Evolutionary conservation across 2,329 filamentous ascomycete genomes (phyloP), one percentile per base, ranked within the genome.

Genomic region (Ceratocystis harringtonii): DNA sequence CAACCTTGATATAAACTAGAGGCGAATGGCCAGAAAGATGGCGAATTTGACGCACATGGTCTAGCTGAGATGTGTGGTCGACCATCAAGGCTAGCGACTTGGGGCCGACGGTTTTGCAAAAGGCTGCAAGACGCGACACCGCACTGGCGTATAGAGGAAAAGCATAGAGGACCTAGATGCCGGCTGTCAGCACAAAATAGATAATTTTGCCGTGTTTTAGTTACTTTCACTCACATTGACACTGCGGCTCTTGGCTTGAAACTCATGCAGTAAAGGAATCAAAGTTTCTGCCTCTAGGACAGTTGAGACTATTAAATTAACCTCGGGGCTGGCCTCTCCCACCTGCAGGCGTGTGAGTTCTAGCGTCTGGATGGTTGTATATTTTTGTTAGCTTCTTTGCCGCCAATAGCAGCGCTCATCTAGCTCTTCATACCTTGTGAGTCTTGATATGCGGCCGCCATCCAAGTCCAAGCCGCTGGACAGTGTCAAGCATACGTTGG

Each of bases 361-460:
- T 5, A 78, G 76, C 0, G 88, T 90, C 85, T 88, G 52, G 28
- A 5, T 1, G 10, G 25, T 17, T 30, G 5, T 2, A 17, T 30
- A n/a, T 45, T 41, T 15, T 41, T 22, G 69, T 72, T 32, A 70
- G 68, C 60, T 70, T 62, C 22, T 52, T 15, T 41, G 36, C 12
- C 36, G 12, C 36, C 12, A 41, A 41, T 41, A 41, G 12, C 10
- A 41, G 36, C 4, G 3, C 3, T 4, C 4, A 41, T 12, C 25
- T 6, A 10, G 28, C 10, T 19, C 2, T 2, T 41, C 50, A 65
- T 74, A 86, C 87, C 78, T 94, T 94, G 74, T 94, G 89, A 25
- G 88, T 91, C 75, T 94, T 94, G 67, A 92, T 84, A 73, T 94
- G 89, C 1, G 87, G 85, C 67, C 89, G 79, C 77, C 90, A 92